Percentiles rank a stretch among this genome's conserved stretches.
phyloP scores from a whole-genome alignment of 257 asterid genomes.

The Cinchona pubescens region DNA sequence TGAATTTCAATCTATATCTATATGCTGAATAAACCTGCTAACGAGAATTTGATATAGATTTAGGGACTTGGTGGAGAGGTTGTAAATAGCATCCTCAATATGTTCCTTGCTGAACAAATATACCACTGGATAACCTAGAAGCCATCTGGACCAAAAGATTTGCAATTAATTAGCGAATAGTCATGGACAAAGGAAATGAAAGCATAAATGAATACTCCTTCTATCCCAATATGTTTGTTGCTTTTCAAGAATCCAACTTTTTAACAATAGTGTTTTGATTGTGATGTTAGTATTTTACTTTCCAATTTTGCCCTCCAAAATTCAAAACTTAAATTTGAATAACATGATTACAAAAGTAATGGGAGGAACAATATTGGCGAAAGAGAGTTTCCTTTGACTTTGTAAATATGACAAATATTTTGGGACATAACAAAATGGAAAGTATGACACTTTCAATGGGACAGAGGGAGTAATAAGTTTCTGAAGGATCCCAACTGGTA shows the following conservation, averaged over 20 bases:
- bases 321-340: no score
- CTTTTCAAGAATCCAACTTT: no score
- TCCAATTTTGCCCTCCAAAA: no score
- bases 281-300: no score
- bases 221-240: no score
- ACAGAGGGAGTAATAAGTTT: neutral
- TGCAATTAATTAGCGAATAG: neutral
- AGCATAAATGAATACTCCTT: neutral
- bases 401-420: no score
- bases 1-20: neutral
- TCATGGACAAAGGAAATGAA: neutral
- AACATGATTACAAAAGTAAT: no score
- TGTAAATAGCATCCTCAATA: conserved; percentile 59
- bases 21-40: conserved; percentile 43
- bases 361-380: no score
- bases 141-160: conserved; percentile 50
- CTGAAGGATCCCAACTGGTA: neutral
- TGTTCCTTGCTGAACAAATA: conserved; percentile 59
- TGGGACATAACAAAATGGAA: no score
- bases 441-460: no score
- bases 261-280: no score
- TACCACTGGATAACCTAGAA: conserved; percentile 83
- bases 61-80: conserved; percentile 70
- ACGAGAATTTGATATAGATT: conserved; percentile 64
- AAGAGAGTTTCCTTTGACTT: no score